A percentile compares a stretch with the other conserved stretches of the same genome.
These are phyloP conservation scores for Helichrysum umbraculigerum DNA, from an alignment of 129 eudicot species.

Conservation along the genomic window DNA sequence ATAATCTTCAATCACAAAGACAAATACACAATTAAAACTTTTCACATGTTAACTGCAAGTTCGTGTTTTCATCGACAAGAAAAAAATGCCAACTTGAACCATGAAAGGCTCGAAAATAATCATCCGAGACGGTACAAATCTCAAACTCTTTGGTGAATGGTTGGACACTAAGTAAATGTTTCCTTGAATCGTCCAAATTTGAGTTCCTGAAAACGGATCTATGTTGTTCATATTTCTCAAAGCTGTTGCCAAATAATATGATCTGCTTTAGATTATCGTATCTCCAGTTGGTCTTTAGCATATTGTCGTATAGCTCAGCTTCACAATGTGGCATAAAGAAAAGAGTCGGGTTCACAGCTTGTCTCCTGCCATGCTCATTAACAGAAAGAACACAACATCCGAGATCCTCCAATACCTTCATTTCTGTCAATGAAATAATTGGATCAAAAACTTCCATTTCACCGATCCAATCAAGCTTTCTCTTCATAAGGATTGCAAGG, in stretches of 20 bases:
- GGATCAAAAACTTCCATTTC: conserved; percentile 3
- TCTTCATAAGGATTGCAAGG: not conserved
- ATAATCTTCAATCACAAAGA: not conserved
- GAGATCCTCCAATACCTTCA: not conserved
- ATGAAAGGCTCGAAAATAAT: conserved; percentile 1
- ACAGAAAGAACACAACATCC: not conserved
- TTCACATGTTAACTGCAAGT: not conserved
- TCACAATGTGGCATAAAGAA: conserved; percentile 1
- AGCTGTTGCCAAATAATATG: not conserved
- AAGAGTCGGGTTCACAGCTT: not conserved
- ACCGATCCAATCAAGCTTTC: not conserved
- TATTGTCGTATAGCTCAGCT: not conserved
- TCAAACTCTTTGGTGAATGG: not conserved
- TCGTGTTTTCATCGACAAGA: not conserved
- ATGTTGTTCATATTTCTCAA: conserved; percentile 7
- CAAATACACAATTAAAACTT: not conserved
- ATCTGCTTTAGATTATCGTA: not conserved
- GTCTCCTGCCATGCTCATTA: conserved; percentile 1
- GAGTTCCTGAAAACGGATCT: not conserved
- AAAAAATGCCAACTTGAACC: conserved; percentile 3
- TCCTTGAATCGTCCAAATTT: not conserved
- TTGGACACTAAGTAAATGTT: not conserved
- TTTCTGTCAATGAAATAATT: not conserved
- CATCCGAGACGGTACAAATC: not conserved
- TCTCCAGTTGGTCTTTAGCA: not conserved